These are phyloP conservation scores for Monascus purpureus DNA, from an alignment of 495 filamentous ascomycete species.

Conservation along the genomic window DNA sequence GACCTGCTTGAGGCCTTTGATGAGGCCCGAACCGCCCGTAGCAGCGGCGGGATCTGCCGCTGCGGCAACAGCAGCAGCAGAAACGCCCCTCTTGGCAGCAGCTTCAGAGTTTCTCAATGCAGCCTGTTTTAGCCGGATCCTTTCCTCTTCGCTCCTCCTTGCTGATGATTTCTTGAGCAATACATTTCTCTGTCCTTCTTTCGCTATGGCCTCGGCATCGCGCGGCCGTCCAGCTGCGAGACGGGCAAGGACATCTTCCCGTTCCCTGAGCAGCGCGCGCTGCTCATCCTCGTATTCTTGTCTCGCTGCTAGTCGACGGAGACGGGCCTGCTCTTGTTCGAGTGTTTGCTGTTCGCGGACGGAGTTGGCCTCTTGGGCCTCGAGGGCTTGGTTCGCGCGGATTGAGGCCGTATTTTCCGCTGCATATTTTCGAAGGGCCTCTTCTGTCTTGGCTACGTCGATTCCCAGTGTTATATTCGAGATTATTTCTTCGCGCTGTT, in stretches of 20 bases:
- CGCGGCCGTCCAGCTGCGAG: slow-evolving; percentile 33
- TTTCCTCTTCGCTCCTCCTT: slow-evolving; percentile 33
- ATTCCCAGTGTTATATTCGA: slow-evolving; percentile 69
- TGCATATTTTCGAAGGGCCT: slow-evolving; percentile 49
- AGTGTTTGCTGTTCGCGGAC: slow-evolving; percentile 47
- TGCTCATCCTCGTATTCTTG: slow-evolving; percentile 53
- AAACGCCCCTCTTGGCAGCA: slow-evolving; percentile 10
- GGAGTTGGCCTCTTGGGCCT: slow-evolving; percentile 36
- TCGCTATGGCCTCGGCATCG: slow-evolving; percentile 37
- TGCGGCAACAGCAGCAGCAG: slow-evolving; percentile 6
- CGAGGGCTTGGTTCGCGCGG: slow-evolving; percentile 37
- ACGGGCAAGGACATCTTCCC: slow-evolving; percentile 41
- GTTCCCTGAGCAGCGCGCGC: slow-evolving; percentile 42
- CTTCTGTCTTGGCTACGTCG: slow-evolving; percentile 56
- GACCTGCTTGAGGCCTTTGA: slow-evolving; percentile 65
- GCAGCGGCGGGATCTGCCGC: slow-evolving; percentile 6
- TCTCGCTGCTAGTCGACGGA: slow-evolving; percentile 38
- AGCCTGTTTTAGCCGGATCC: slow-evolving; percentile 32
- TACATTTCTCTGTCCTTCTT: slow-evolving; percentile 41
- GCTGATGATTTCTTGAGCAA: slow-evolving; percentile 54
- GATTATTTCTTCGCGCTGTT: slow-evolving; percentile 80
- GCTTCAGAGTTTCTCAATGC: slow-evolving; percentile 24
- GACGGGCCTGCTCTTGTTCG: slow-evolving; percentile 51
- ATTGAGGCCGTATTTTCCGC: slow-evolving; percentile 51
- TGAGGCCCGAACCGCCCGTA: slow-evolving; percentile 27